Conservation (phyloP, 2,329 filamentous ascomycete genomes). For the Trichoderma sp. region DNA sequence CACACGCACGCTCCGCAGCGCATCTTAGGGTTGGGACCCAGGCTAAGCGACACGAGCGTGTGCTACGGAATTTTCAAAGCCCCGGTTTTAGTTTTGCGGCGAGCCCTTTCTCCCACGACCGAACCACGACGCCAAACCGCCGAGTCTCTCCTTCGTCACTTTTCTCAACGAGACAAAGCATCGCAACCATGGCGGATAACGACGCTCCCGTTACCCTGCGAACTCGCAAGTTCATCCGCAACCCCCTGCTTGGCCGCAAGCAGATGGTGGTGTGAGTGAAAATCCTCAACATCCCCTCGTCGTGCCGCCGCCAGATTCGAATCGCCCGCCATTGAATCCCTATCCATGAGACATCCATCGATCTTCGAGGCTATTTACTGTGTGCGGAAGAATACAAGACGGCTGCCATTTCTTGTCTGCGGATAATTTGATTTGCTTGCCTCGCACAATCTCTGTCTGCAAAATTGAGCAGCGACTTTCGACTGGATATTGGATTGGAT, state of each 20-base stretch:
- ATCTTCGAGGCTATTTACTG: not conserved
- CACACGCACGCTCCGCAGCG: not conserved
- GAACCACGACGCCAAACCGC: constrained; percentile 37
- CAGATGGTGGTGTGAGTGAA: constrained; percentile 98
- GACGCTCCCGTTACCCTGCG: constrained; percentile 80
- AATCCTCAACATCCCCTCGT: constrained; percentile 2
- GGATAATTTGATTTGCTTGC: not conserved
- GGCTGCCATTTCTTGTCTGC: not conserved
- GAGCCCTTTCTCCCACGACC: constrained; percentile 40
- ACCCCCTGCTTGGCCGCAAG: constrained; percentile 97
- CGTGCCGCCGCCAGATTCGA: constrained; percentile 18
- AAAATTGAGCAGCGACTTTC: constrained; percentile 10
- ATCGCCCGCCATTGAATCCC: not conserved
- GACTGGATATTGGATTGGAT: constrained; percentile 13
- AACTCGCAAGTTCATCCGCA: constrained; percentile 99
- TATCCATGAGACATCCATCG: constrained; percentile 18
- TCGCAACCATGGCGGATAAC: constrained; percentile 84
- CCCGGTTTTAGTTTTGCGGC: constrained; percentile 37
- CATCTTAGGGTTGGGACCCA: constrained; percentile 53
- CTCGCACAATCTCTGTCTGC: not conserved
- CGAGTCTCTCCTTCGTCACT: constrained; percentile 40
- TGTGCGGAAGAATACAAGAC: not conserved
- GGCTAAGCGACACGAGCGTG: constrained; percentile 44
- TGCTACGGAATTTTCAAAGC: constrained; percentile 44
- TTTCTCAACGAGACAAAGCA: constrained; percentile 42